Evolutionary conservation across 2,329 filamentous ascomycete species (phyloP).

Genomic region (Exophiala viscosa): DNA sequence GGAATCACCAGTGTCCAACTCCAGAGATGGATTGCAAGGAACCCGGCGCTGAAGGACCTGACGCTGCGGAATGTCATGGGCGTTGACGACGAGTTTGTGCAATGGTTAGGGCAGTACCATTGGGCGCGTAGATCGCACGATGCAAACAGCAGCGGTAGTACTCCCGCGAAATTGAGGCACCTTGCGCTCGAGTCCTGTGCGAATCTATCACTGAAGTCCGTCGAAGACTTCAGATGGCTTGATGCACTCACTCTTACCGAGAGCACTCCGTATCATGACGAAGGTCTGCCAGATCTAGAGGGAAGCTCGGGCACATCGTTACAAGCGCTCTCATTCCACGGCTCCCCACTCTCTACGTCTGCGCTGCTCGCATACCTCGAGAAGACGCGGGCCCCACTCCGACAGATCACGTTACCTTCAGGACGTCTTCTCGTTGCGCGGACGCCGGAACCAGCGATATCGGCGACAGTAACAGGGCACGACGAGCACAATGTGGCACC

Average conservation of each 20-base stretch:
- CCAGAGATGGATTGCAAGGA: conserved; percentile 33
- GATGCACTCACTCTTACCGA: background rate
- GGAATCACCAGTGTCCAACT: conserved; percentile 37
- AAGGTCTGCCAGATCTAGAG: no score
- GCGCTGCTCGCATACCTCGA: conserved; percentile 15
- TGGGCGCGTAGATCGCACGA: background rate
- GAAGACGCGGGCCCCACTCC: conserved; percentile 1
- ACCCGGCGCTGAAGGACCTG: conserved; percentile 31
- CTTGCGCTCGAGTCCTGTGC: conserved; percentile 15
- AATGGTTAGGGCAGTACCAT: conserved; percentile 32
- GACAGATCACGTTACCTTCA: conserved; percentile 13
- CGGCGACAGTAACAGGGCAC: background rate
- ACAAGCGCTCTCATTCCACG: conserved; percentile 6
- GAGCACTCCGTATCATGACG: no score
- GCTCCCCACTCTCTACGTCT: conserved; percentile 1
- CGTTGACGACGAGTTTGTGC: conserved; percentile 34
- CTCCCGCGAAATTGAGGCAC: conserved; percentile 3
- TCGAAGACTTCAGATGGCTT: conserved; percentile 15
- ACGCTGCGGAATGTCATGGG: conserved; percentile 34
- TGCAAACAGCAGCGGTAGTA: background rate
- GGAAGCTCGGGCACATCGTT: background rate
- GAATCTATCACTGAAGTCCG: background rate
- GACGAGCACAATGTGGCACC: background rate
- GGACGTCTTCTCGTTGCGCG: conserved; percentile 3
- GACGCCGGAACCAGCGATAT: background rate